phyloP scores from a whole-genome alignment of 192 early-diverging fungal genomes.

The Linnemannia elongata region DNA sequence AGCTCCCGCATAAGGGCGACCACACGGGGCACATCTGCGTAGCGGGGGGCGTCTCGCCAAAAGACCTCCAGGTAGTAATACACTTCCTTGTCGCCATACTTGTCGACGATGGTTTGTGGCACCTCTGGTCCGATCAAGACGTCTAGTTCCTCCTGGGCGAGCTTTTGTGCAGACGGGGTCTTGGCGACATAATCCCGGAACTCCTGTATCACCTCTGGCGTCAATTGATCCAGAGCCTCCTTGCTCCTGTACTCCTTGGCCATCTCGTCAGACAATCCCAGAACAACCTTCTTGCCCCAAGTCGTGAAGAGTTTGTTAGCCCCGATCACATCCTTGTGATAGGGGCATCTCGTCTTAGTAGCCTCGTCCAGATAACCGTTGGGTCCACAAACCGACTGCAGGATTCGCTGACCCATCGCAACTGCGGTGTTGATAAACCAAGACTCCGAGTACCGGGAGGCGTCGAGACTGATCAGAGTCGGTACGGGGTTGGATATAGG shows the following conservation, averaged over 20 bases:
- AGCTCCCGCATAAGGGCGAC: not conserved
- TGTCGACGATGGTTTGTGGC: not conserved
- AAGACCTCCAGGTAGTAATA: not conserved
- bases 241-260: conserved; percentile 25
- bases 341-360: not conserved
- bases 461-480: conserved; percentile 8
- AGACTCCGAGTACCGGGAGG: not conserved
- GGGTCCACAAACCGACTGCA: not conserved
- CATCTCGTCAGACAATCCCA: conserved; percentile 21
- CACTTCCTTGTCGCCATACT: not conserved
- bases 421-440: not conserved
- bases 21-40: not conserved
- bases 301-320: not conserved
- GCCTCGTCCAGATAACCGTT: not conserved
- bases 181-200: not conserved
- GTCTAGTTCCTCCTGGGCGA: conserved; percentile 6
- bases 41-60: conserved; percentile 4
- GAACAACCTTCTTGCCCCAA: not conserved
- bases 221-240: not conserved
- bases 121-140: not conserved
- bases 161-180: not conserved
- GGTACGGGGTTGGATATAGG: not conserved
- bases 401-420: not conserved
- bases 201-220: not conserved
- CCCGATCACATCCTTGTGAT: not conserved